These are phyloP conservation scores for Senna siamea DNA, from an alignment of 306 rosid genomes.

Conservation along the genomic window DNA sequence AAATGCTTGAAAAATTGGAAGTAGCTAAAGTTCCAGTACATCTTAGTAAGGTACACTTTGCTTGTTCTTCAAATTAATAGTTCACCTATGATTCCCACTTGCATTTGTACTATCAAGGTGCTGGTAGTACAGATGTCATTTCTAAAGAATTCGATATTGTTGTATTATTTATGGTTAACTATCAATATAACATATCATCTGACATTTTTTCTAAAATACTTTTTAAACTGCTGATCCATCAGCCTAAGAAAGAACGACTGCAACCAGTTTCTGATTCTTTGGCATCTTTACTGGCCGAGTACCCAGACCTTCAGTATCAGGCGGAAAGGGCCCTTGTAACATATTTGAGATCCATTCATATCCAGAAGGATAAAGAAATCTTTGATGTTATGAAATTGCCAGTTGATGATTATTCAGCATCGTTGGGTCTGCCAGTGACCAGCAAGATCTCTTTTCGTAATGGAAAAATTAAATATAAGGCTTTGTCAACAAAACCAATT, in stretches of 20 bases:
- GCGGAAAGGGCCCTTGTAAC: slow-evolving; percentile 86
- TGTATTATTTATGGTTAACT: background rate
- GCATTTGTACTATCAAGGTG: slow-evolving; percentile 18
- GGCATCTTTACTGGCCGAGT: slow-evolving; percentile 77
- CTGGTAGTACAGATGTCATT: slow-evolving; percentile 21
- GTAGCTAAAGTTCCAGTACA: slow-evolving; percentile 78
- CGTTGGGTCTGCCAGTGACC: slow-evolving; percentile 86
- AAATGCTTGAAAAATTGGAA: slow-evolving; percentile 75
- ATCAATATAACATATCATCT: slow-evolving; percentile 6
- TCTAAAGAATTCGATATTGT: background rate
- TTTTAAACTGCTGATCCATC: slow-evolving; percentile 41
- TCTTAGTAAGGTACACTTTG: slow-evolving; percentile 59
- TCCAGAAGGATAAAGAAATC: slow-evolving; percentile 83
- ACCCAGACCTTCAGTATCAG: slow-evolving; percentile 67
- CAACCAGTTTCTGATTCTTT: slow-evolving; percentile 77
- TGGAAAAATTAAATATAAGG: slow-evolving; percentile 60
- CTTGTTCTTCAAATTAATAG: slow-evolving; percentile 26
- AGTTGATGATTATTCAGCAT: slow-evolving; percentile 73
- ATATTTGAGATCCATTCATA: slow-evolving; percentile 71
- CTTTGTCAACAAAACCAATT: slow-evolving; percentile 34
- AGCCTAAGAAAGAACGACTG: slow-evolving; percentile 68
- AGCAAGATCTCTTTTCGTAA: slow-evolving; percentile 76
- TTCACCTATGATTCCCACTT: background rate
- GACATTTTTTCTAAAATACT: slow-evolving; percentile 39
- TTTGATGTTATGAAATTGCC: slow-evolving; percentile 81